Evolutionary conservation across 2,329 filamentous ascomycete genomes (phyloP).

Genomic region (Neoarthrinium moseri): DNA sequence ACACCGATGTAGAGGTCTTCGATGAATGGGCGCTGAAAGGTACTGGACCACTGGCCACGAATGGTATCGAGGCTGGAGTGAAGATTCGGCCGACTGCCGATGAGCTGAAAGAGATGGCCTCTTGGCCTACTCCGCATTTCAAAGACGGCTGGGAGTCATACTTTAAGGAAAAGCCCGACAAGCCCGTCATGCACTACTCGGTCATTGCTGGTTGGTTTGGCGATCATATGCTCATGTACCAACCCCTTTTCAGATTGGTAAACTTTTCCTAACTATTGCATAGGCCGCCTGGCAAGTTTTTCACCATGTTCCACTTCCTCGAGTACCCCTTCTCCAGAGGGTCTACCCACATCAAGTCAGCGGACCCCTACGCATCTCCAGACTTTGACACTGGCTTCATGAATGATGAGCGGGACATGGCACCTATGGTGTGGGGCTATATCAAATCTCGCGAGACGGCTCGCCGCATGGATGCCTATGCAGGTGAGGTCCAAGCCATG

Average conservation of each 20-base stretch:
- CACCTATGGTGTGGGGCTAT: constrained; percentile 81
- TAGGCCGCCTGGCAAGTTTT: constrained; percentile 76
- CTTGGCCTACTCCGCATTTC: constrained; percentile 75
- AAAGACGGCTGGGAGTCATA: constrained; percentile 75
- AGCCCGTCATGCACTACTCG: constrained; percentile 84
- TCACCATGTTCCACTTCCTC: constrained; percentile 81
- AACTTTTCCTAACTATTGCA: constrained; percentile 40
- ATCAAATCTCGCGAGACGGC: constrained; percentile 81
- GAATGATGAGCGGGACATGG: constrained; percentile 84
- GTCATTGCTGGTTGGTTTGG: constrained; percentile 69
- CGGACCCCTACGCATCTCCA: constrained; percentile 70
- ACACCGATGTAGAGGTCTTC: constrained; percentile 51
- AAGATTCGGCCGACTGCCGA: constrained; percentile 71
- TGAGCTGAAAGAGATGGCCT: constrained; percentile 67
- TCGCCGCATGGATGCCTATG: constrained; percentile 74
- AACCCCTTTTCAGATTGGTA: not conserved
- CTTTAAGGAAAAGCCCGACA: constrained; percentile 82
- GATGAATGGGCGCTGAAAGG: constrained; percentile 79
- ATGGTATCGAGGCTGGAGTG: constrained; percentile 77
- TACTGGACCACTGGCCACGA: constrained; percentile 74
- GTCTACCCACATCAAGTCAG: constrained; percentile 66
- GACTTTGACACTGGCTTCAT: constrained; percentile 83
- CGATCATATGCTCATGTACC: constrained; percentile 57
- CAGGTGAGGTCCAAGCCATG: constrained; percentile 67
- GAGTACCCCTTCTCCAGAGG: constrained; percentile 77